Evolutionary conservation across 371 early-diverging fungal species (phyloP), one percentile per base, ranked within the genome.

Genomic region (Dinochytrium kinnereticum): DNA sequence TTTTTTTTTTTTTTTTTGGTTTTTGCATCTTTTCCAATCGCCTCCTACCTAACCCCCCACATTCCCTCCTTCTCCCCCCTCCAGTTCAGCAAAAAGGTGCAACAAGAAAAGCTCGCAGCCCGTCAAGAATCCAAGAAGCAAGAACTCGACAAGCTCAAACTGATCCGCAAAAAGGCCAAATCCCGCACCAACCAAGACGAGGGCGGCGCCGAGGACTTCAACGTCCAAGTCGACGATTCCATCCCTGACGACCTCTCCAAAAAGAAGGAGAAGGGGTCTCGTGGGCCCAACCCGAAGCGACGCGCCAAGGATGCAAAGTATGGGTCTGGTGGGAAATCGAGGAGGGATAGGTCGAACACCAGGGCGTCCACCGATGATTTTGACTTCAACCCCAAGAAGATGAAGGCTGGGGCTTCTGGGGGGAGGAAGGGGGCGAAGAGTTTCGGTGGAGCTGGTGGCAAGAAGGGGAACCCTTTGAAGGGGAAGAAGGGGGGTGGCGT

Each of bases 71-170:
- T 65, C 15, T 26, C 37, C 64, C 13, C 36, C 68, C 30, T 13
- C 1, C 73, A 79, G 90, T 98, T 94, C 77, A 97, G 98, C 76
- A 98, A 98, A 87, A 93, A 97, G 86, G 94, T 97, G 2, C 97
- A 98, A 84, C 86, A 90, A 15, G 94, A 95, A 82, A 95, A 95
- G 83, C 86, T 91, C 17, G 80, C 85, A 64, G 96, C 91, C 79
- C 88, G 92, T 73, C 90, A 90, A 82, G 88, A 91, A 76, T 81
- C 92, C 80, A 96, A 97, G 87, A 86, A 90, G 59, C 88, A 93
- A 37, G 91, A 89, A 38, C 79, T 95, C 71, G 96, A 96, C 19
- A 96, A 95, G 87, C 93, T 98, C 76, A 91, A 92, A 70, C 70
- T 82, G 7, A 77, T 87, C n/a, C 90, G 95, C 77, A 96, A 95